These are phyloP conservation scores for Cornus controversa DNA, from an alignment of 148 eudicot genomes.

Conservation along the genomic window DNA sequence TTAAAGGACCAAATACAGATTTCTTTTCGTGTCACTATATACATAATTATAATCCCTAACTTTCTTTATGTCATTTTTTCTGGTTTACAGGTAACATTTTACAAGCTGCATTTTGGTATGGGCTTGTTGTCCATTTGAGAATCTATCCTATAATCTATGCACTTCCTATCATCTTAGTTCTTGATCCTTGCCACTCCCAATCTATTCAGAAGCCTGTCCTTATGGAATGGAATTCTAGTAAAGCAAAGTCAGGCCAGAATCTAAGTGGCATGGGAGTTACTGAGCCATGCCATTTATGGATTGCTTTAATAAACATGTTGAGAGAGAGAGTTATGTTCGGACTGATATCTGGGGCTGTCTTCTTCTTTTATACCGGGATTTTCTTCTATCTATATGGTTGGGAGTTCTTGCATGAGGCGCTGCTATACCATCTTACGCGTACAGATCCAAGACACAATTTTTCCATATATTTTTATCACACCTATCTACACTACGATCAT, in stretches of 20 bases:
- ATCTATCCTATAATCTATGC: slow-evolving; percentile 92
- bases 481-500: slow-evolving; percentile 72
- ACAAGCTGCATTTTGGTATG: slow-evolving; percentile 94
- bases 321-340: slow-evolving; percentile 58
- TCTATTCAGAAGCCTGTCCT: slow-evolving; percentile 63
- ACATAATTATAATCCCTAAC: not conserved
- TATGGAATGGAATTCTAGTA: slow-evolving; percentile 51
- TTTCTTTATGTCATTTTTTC: not conserved
- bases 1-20: not conserved
- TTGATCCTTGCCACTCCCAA: too few species aligned
- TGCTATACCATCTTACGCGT: slow-evolving; percentile 90
- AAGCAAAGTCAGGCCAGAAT: slow-evolving; percentile 21
- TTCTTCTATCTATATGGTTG: slow-evolving; percentile 77
- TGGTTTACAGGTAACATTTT: slow-evolving; percentile 47
- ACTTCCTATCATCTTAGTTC: slow-evolving; percentile 67
- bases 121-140: slow-evolving; percentile 90
- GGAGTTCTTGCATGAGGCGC: slow-evolving; percentile 90
- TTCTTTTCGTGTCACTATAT: too few species aligned
- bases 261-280: slow-evolving; percentile 20
- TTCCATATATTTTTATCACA: slow-evolving; percentile 92
- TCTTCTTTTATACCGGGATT: slow-evolving; percentile 65
- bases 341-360: slow-evolving; percentile 67
- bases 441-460: slow-evolving; percentile 91
- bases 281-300: slow-evolving; percentile 20
- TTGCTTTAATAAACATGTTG: slow-evolving; percentile 43